Percentiles rank a stretch among this genome's conserved stretches.
Conservation (phyloP, 768 basidiomycete species). For the Leucosporidium yakuticum region DNA sequence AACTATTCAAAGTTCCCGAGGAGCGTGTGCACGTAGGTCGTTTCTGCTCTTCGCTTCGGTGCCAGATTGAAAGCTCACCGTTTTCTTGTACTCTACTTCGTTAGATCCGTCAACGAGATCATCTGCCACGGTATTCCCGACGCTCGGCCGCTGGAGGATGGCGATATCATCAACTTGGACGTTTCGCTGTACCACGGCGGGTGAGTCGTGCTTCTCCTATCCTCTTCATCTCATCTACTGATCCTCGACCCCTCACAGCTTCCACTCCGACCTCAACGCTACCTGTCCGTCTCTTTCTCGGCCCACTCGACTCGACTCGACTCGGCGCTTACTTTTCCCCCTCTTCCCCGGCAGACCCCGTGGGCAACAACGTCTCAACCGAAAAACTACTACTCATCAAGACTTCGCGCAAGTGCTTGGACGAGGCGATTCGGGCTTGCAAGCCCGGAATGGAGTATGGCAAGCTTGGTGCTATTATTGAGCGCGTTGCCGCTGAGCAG, state of each 20-base stretch:
- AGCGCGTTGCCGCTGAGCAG: slow-evolving; percentile 72
- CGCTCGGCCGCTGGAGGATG: slow-evolving; percentile 65
- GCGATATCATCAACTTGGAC: slow-evolving; percentile 95
- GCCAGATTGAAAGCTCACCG: neutral
- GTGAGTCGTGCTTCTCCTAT: neutral
- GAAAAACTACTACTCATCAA: slow-evolving; percentile 75
- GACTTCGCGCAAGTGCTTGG: slow-evolving; percentile 72
- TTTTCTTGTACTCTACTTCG: no score
- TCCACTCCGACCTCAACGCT: slow-evolving; percentile 64
- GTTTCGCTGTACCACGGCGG: slow-evolving; percentile 74
- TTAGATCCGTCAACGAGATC: slow-evolving; percentile 87
- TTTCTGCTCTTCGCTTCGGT: slow-evolving; percentile 9
- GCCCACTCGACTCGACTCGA: no score
- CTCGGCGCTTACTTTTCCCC: neutral
- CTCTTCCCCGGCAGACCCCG: slow-evolving; percentile 32
- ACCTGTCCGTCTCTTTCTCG: slow-evolving; percentile 27
- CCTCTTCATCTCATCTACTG: neutral
- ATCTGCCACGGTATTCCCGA: slow-evolving; percentile 71
- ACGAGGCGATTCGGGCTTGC: slow-evolving; percentile 84
- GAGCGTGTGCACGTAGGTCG: slow-evolving; percentile 85
- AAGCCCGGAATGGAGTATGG: slow-evolving; percentile 88
- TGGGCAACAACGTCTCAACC: slow-evolving; percentile 51
- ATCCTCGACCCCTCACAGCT: slow-evolving; percentile 51
- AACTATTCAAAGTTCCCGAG: slow-evolving; percentile 89
- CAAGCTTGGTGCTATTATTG: slow-evolving; percentile 80